phyloP scores from a whole-genome alignment of 1,284 basidiomycete species.

The Malassezia equina region DNA sequence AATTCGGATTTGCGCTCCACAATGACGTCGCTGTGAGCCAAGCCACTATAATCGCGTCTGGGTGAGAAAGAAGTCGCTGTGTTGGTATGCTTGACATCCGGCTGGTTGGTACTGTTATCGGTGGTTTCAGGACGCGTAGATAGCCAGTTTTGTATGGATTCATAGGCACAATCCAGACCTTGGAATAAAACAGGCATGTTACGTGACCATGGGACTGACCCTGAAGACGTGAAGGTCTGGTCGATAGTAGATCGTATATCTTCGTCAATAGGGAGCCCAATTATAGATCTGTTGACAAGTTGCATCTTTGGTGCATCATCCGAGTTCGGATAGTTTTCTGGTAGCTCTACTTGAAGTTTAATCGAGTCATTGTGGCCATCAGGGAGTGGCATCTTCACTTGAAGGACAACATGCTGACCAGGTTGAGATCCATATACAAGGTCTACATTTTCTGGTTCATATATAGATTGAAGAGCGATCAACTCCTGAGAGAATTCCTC shows the following conservation, averaged over 20 bases:
- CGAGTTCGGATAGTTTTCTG: conserved; percentile 3
- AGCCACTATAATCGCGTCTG: not conserved
- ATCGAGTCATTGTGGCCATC: not conserved
- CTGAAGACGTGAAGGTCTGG: not conserved
- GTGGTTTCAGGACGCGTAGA: conserved; percentile 4
- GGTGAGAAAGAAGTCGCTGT: not conserved
- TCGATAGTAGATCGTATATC: not conserved
- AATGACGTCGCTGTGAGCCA: conserved; percentile 35
- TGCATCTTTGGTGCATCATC: not conserved
- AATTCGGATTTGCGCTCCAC: conserved; percentile 47
- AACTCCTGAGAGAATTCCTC: conserved; percentile 8
- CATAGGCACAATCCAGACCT: conserved; percentile 43
- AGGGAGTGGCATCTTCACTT: not conserved
- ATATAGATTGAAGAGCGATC: conserved; percentile 38
- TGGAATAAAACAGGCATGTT: conserved; percentile 46
- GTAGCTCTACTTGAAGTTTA: not conserved
- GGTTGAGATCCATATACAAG: conserved; percentile 35
- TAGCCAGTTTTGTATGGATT: conserved; percentile 34
- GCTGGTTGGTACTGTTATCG: not conserved
- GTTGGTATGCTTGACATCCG: not conserved
- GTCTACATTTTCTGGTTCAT: conserved; percentile 28
- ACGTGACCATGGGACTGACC: conserved; percentile 15
- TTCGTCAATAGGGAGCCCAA: conserved; percentile 5
- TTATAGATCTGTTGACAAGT: conserved; percentile 4
- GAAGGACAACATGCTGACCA: conserved; percentile 13